Percentiles rank a stretch among this genome's conserved stretches.
Evolutionary conservation across 305 asterid genomes (phyloP).

Genomic region (Stenogyne calaminthoides): DNA sequence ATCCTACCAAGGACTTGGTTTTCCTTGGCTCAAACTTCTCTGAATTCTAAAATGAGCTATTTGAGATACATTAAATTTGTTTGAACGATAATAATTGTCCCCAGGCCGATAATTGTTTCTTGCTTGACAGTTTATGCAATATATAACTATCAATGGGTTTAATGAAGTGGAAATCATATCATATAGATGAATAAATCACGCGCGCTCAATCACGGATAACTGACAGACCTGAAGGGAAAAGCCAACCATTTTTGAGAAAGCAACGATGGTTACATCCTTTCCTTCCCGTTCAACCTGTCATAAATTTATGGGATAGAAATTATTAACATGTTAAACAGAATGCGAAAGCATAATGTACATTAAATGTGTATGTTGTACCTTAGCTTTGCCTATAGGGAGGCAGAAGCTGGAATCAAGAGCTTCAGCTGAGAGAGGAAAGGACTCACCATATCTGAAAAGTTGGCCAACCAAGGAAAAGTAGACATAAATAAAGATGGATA

Average conservation of each 20-base stretch:
- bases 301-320: slow-evolving; percentile 9
- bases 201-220: slow-evolving; percentile 19
- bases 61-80: neutral
- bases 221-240: slow-evolving; percentile 79
- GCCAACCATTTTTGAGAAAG: slow-evolving; percentile 96
- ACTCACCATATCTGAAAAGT: slow-evolving; percentile 76
- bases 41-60: neutral
- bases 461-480: slow-evolving; percentile 3
- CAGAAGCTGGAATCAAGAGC: slow-evolving; percentile 86
- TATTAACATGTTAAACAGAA: slow-evolving; percentile 12
- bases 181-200: slow-evolving; percentile 10
- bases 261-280: slow-evolving; percentile 74
- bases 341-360: slow-evolving; percentile 14
- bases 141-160: neutral
- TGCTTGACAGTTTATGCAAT: neutral
- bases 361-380: slow-evolving; percentile 45
- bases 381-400: slow-evolving; percentile 93
- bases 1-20: neutral
- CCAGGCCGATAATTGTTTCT: slow-evolving; percentile 5
- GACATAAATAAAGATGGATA: slow-evolving; percentile 18
- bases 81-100: neutral
- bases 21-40: slow-evolving; percentile 2
- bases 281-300: slow-evolving; percentile 85
- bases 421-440: slow-evolving; percentile 88
- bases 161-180: neutral